Conservation (phyloP, 1,284 basidiomycete species). For the Fomes fomentarius region DNA sequence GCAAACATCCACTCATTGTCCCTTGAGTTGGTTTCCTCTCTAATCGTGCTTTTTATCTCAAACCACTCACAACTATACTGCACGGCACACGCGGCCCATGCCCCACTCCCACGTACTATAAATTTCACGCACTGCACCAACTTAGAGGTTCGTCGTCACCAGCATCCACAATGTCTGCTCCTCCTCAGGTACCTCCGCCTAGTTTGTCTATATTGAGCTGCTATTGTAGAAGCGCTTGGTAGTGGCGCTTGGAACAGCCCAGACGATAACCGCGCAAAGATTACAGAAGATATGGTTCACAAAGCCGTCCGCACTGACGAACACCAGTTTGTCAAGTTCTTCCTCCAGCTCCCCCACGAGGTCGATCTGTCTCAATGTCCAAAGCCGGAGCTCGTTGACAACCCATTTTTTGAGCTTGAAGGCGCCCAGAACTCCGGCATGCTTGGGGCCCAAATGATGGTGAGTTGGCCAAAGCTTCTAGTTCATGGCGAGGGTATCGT, state of each 20-base stretch:
- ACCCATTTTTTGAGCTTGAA: background rate
- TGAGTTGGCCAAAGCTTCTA: too few species aligned
- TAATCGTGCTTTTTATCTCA: too few species aligned
- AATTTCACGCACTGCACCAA: too few species aligned
- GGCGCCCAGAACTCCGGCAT: background rate
- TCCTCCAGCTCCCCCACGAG: background rate
- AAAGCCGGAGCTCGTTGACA: background rate
- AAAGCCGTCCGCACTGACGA: background rate
- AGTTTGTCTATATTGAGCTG: background rate
- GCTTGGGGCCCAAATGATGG: background rate
- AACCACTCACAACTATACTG: too few species aligned
- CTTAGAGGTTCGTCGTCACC: too few species aligned
- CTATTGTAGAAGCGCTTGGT: background rate
- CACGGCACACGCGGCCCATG: too few species aligned
- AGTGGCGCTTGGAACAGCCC: background rate
- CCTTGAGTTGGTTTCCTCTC: too few species aligned
- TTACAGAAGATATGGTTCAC: background rate
- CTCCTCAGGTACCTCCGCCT: too few species aligned
- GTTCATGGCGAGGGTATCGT: too few species aligned
- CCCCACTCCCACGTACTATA: too few species aligned
- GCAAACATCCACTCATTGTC: too few species aligned
- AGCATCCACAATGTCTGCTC: too few species aligned
- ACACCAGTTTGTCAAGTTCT: background rate
- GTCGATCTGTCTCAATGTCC: background rate
- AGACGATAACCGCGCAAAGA: background rate